Conservation (phyloP, 2,329 filamentous ascomycete genomes). For the Exophiala sp. region DNA sequence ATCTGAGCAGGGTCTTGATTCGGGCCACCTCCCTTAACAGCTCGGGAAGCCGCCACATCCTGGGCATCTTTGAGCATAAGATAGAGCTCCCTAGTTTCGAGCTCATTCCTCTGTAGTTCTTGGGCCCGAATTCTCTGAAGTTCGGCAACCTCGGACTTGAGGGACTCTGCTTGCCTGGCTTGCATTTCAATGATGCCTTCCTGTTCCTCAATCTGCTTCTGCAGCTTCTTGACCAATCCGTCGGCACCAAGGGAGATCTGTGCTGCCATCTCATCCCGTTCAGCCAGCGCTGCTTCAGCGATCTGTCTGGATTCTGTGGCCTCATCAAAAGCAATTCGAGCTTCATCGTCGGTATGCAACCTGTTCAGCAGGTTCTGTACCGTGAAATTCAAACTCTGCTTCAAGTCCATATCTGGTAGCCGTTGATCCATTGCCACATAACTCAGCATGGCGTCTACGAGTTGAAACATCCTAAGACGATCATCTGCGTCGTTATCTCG, state of each 20-base stretch:
- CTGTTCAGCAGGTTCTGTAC: conserved; percentile 94
- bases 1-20: conserved; percentile 69
- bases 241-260: conserved; percentile 89
- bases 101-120: conserved; percentile 88
- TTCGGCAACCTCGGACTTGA: conserved; percentile 86
- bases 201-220: conserved; percentile 93
- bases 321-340: conserved; percentile 86
- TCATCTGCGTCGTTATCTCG: conserved; percentile 90
- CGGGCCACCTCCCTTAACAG: conserved; percentile 58
- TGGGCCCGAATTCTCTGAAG: conserved; percentile 81
- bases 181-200: conserved; percentile 86
- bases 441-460: conserved; percentile 97
- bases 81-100: conserved; percentile 94
- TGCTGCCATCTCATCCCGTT: conserved; percentile 89
- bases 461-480: conserved; percentile 89
- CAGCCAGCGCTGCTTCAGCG: conserved; percentile 90
- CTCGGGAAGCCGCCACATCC: conserved; percentile 87
- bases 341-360: conserved; percentile 93
- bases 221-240: conserved; percentile 85
- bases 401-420: conserved; percentile 93
- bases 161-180: conserved; percentile 74
- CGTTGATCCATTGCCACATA: conserved; percentile 98
- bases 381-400: conserved; percentile 95
- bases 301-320: conserved; percentile 86
- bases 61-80: conserved; percentile 97